These are phyloP conservation scores for Primulina eburnea DNA, from an alignment of 257 asterid genomes.

Conservation along the genomic window DNA sequence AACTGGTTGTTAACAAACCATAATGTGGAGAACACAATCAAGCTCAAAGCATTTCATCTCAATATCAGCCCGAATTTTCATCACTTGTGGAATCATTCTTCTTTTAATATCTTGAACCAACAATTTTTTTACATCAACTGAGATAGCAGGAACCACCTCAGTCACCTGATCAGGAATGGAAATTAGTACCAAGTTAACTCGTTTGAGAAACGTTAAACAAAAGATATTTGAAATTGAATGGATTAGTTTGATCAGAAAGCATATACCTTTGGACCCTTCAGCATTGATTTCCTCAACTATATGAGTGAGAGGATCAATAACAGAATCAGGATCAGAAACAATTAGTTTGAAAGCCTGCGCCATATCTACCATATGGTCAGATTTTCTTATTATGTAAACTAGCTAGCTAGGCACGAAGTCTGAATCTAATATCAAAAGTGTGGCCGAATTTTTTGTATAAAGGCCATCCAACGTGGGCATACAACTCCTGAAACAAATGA, in stretches of 20 bases:
- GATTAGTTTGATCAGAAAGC: background rate
- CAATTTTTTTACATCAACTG: constrained; percentile 42
- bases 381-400: background rate
- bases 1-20: constrained; percentile 23
- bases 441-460: constrained; percentile 50
- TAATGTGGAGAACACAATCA: constrained; percentile 52
- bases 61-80: constrained; percentile 45
- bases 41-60: constrained; percentile 50
- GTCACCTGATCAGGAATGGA: background rate
- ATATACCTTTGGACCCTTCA: constrained; percentile 44
- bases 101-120: constrained; percentile 38
- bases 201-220: background rate
- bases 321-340: constrained; percentile 49
- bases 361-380: background rate
- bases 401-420: background rate
- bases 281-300: constrained; percentile 48
- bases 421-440: constrained; percentile 46
- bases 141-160: constrained; percentile 47
- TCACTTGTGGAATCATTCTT: constrained; percentile 49
- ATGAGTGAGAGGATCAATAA: constrained; percentile 45
- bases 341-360: constrained; percentile 48
- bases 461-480: constrained; percentile 55
- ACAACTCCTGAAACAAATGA: constrained; percentile 35
- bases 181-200: background rate
- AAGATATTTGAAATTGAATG: background rate